Percentiles rank a stretch among this genome's conserved stretches.
These are phyloP conservation scores for Trametes maxima DNA, from an alignment of 768 basidiomycete genomes.

Conservation along the genomic window DNA sequence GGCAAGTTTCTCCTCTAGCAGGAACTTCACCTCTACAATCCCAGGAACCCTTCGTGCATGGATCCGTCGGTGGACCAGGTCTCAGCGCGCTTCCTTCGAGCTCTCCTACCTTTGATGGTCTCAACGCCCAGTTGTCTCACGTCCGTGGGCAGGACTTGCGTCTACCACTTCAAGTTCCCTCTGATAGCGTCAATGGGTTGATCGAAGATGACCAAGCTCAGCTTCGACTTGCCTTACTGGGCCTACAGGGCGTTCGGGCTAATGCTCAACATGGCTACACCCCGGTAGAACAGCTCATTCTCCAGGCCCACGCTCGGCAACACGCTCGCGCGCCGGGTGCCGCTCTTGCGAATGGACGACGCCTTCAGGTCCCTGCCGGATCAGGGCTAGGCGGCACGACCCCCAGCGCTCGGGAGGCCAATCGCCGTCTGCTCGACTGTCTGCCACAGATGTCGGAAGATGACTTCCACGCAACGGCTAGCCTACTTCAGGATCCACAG, in stretches of 20 bases:
- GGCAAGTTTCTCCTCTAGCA: conserved; percentile 1
- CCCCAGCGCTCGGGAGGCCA: not conserved
- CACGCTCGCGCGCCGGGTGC: conserved; percentile 26
- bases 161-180: conserved; percentile 2
- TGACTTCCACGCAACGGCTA: conserved; percentile 36
- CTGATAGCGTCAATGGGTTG: not conserved
- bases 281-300: conserved; percentile 66
- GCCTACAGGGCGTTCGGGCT: conserved; percentile 10
- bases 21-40: conserved; percentile 16
- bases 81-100: not conserved
- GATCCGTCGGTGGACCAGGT: not conserved
- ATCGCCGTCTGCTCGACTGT: conserved; percentile 26
- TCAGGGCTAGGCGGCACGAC: not conserved
- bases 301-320: conserved; percentile 51
- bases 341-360: conserved; percentile 31
- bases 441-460: conserved; percentile 38
- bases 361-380: not conserved
- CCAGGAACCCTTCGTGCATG: not conserved
- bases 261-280: conserved; percentile 59
- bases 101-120: conserved; percentile 5
- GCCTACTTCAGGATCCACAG: conserved; percentile 3
- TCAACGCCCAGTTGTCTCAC: conserved; percentile 20
- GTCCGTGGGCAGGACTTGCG: conserved; percentile 8
- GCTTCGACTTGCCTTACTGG: conserved; percentile 23
- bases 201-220: conserved; percentile 20